phyloP scores from a whole-genome alignment of 1,284 basidiomycete species.

The Rhizoctonia solani region DNA sequence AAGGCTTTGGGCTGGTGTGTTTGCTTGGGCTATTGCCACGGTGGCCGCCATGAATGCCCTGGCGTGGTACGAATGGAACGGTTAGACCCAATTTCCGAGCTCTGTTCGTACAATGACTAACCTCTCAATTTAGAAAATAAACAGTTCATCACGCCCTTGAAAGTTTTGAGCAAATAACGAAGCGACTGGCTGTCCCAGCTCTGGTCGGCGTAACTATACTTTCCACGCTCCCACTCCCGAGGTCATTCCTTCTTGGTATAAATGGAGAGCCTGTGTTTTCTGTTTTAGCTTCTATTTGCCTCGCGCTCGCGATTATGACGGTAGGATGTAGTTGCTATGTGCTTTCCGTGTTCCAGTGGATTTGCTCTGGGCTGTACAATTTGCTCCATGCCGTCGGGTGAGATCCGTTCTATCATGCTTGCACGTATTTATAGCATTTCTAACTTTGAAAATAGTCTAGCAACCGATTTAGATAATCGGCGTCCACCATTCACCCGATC shows the following conservation, averaged over 20 bases:
- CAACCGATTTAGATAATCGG: neutral
- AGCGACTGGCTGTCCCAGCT: constrained; percentile 50
- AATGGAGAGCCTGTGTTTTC: constrained; percentile 55
- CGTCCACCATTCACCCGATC: constrained; percentile 17
- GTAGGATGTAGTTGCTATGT: constrained; percentile 15
- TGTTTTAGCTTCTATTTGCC: constrained; percentile 52
- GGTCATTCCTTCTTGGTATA: constrained; percentile 61
- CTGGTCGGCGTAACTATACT: constrained; percentile 52
- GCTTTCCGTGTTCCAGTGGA: constrained; percentile 9
- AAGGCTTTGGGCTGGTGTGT: constrained; percentile 70
- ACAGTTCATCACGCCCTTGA: constrained; percentile 53
- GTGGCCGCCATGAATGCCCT: constrained; percentile 59
- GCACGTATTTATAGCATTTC: neutral
- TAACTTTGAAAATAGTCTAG: neutral
- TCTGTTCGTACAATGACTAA: constrained; percentile 56
- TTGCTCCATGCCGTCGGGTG: constrained; percentile 44
- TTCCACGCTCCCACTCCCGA: constrained; percentile 62
- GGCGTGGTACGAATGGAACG: constrained; percentile 53
- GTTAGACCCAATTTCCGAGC: constrained; percentile 57
- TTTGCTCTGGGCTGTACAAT: neutral
- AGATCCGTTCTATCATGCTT: constrained; percentile 38
- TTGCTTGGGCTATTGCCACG: constrained; percentile 73
- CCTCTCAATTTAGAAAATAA: constrained; percentile 46
- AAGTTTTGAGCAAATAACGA: constrained; percentile 54
- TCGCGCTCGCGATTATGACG: neutral